Evolutionary conservation across 192 early-diverging fungal genomes (phyloP).

Genomic region (Coemansia sp.): DNA sequence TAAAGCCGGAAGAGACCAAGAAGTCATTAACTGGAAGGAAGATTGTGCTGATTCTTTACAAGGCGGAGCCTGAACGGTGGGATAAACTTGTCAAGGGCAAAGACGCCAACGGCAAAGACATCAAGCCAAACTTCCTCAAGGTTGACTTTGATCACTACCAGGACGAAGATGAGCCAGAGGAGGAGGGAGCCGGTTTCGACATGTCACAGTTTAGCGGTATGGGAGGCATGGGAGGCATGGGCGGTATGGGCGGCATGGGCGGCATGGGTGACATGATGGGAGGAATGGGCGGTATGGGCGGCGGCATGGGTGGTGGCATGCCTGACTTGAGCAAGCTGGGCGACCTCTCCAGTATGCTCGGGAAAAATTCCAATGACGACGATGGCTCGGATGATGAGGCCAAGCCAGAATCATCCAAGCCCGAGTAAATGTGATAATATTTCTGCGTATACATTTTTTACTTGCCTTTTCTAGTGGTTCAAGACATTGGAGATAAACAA

Average conservation of each 20-base stretch:
- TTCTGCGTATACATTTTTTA: neutral
- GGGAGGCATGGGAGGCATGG: slow-evolving; percentile 57
- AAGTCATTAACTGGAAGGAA: slow-evolving; percentile 66
- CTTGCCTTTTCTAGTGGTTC: neutral
- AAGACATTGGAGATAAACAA: neutral
- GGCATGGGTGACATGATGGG: slow-evolving; percentile 21
- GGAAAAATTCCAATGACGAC: slow-evolving; percentile 11
- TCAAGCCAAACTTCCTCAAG: slow-evolving; percentile 75
- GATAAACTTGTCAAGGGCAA: slow-evolving; percentile 66
- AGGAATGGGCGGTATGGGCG: slow-evolving; percentile 22
- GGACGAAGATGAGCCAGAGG: slow-evolving; percentile 93
- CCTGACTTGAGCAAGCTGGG: slow-evolving; percentile 14
- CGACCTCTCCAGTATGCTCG: neutral
- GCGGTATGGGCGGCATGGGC: slow-evolving; percentile 28
- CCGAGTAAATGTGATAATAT: neutral
- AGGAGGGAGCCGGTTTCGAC: slow-evolving; percentile 59
- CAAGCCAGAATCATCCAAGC: slow-evolving; percentile 1
- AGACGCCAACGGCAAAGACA: neutral
- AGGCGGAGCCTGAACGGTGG: slow-evolving; percentile 79
- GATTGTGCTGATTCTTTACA: slow-evolving; percentile 68
- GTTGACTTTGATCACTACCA: slow-evolving; percentile 89
- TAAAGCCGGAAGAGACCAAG: slow-evolving; percentile 73
- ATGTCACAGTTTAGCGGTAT: slow-evolving; percentile 58
- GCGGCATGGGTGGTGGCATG: slow-evolving; percentile 6
- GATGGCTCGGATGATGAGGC: slow-evolving; percentile 10